A percentile compares a stretch with the other conserved stretches of the same genome.
These are phyloP conservation scores for Hypomontagnella submonticulosa DNA, from an alignment of 495 filamentous ascomycete genomes.

Conservation along the genomic window DNA sequence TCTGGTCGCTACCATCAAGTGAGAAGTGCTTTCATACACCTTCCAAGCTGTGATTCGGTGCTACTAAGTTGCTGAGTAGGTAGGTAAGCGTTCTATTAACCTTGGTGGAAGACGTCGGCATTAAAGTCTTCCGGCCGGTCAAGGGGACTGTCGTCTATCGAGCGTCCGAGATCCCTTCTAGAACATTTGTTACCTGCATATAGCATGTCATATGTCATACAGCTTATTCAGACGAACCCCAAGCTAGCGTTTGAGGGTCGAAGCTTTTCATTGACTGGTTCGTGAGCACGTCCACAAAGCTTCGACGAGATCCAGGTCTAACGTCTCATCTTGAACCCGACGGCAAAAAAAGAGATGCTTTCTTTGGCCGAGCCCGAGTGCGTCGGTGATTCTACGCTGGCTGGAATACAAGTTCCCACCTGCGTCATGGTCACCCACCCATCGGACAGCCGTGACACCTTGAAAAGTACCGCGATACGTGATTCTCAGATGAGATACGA, in stretches of 20 bases:
- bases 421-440: slow-evolving; percentile 26
- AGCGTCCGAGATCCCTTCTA: slow-evolving; percentile 21
- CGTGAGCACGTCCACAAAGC: slow-evolving; percentile 3
- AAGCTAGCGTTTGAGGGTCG: background rate
- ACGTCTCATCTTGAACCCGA: slow-evolving; percentile 20
- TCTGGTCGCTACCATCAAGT: slow-evolving; percentile 9
- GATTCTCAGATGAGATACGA: slow-evolving; percentile 18
- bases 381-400: slow-evolving; percentile 13
- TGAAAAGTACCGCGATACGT: slow-evolving; percentile 23
- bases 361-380: slow-evolving; percentile 2
- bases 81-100: slow-evolving; percentile 10
- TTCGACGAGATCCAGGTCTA: background rate
- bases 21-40: slow-evolving; percentile 11
- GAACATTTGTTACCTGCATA: slow-evolving; percentile 34
- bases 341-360: slow-evolving; percentile 16
- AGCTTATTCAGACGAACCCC: slow-evolving; percentile 25
- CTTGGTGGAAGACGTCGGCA: slow-evolving; percentile 15
- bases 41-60: slow-evolving; percentile 10
- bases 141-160: slow-evolving; percentile 7
- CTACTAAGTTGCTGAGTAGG: slow-evolving; percentile 1
- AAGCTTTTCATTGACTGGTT: slow-evolving; percentile 21
- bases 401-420: slow-evolving; percentile 21
- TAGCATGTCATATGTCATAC: slow-evolving; percentile 25
- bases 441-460: slow-evolving; percentile 16
- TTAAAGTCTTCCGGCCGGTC: slow-evolving; percentile 4